Conservation (phyloP, 2,329 filamentous ascomycete species). For the Leptographium wingfieldii region DNA sequence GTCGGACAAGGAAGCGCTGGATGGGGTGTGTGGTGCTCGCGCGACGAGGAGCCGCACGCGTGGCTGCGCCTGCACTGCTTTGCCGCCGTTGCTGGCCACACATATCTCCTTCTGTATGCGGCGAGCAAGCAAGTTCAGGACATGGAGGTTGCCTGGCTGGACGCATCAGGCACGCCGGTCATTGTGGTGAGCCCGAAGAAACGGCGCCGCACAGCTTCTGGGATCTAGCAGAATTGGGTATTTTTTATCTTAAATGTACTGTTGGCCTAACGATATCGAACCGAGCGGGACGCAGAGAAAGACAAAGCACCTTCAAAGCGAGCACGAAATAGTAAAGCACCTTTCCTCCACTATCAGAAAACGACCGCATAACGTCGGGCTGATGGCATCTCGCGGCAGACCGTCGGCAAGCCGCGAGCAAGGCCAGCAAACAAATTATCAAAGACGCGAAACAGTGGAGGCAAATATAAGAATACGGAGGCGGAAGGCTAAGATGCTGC, state of each 20-base stretch:
- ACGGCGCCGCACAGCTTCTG: neutral
- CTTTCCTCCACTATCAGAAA: constrained; percentile 4
- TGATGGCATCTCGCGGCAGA: neutral
- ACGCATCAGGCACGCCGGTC: constrained; percentile 43
- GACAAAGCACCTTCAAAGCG: neutral
- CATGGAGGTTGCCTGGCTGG: constrained; percentile 53
- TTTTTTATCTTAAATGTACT: neutral
- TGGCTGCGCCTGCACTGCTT: constrained; percentile 62
- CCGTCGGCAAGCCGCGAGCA: neutral
- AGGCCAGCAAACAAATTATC: neutral
- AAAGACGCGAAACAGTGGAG: neutral
- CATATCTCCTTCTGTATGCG: constrained; percentile 64
- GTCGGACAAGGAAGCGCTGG: constrained; percentile 47
- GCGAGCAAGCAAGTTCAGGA: constrained; percentile 51
- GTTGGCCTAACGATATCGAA: neutral
- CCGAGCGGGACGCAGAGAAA: neutral
- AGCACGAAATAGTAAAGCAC: neutral
- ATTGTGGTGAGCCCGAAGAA: constrained; percentile 23
- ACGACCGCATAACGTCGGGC: neutral
- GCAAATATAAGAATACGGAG: neutral
- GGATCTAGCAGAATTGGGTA: neutral
- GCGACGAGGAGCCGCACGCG: constrained; percentile 26
- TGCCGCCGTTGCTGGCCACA: constrained; percentile 58
- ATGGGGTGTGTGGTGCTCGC: constrained; percentile 52
- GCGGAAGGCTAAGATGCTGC: neutral